Conservation (phyloP, 805 yeast genomes). For the Starmerella geochares region DNA sequence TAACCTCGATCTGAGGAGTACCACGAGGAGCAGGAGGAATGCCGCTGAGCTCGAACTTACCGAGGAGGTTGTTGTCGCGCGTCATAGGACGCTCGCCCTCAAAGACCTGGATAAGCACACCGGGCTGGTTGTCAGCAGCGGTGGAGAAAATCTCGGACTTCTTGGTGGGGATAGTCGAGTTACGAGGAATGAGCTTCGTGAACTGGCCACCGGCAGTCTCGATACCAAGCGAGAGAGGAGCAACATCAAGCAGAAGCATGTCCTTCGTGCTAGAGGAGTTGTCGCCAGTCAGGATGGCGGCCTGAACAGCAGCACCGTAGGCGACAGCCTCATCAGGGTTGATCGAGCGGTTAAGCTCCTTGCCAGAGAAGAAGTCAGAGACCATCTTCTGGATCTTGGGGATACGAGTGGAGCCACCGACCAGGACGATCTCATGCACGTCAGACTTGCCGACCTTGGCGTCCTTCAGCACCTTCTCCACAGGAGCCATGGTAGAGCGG, state of each 20-base stretch:
- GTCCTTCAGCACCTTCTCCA: conserved; percentile 87
- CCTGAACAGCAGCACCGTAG: conserved; percentile 98
- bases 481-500: conserved; percentile 90
- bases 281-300: conserved; percentile 93
- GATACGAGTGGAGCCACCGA: conserved; percentile 97
- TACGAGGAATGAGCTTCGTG: conserved; percentile 97
- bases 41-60: conserved; percentile 93
- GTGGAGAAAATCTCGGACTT: conserved; percentile 95
- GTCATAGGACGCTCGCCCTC: conserved; percentile 98
- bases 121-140: conserved; percentile 96
- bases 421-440: conserved; percentile 85
- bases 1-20: conserved; percentile 95
- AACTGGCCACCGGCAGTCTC: conserved; percentile 99
- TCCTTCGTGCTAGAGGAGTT: conserved; percentile 94
- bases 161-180: conserved; percentile 95
- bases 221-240: conserved; percentile 94
- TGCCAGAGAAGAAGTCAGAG: conserved; percentile 93
- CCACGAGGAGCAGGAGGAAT: conserved; percentile 99
- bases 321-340: conserved; percentile 99
- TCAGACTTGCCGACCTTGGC: conserved; percentile 81
- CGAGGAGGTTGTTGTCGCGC: conserved; percentile 89
- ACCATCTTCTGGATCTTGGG: conserved; percentile 94
- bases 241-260: conserved; percentile 86
- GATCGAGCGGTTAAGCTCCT: conserved; percentile 91
- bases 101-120: conserved; percentile 92